Evolutionary conservation across 352 stramenopile genomes (phyloP).

Genomic region (Phytophthora fragariae): DNA sequence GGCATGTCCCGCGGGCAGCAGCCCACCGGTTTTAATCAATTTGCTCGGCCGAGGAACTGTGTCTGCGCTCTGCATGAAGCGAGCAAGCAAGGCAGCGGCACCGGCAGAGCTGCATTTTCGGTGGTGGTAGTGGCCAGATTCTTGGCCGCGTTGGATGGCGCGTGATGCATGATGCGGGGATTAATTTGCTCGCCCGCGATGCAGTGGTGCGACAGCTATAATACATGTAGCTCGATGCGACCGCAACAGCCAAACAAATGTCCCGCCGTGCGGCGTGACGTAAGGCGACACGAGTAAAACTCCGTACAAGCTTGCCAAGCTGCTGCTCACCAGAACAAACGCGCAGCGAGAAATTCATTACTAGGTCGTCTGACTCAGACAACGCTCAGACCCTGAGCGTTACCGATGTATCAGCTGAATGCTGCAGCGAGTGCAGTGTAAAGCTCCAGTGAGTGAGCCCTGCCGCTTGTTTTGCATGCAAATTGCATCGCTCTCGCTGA

Average conservation of each 20-base stretch:
- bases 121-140: constrained; percentile 1
- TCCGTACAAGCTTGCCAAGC: background rate
- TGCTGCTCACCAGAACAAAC: background rate
- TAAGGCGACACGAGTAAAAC: background rate
- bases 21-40: constrained; percentile 5
- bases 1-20: background rate
- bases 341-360: background rate
- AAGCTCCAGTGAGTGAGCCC: background rate
- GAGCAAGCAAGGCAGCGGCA: background rate
- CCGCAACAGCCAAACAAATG: background rate
- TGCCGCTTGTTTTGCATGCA: too few relatives aligned
- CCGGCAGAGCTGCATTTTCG: background rate
- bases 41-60: background rate
- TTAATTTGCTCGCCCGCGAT: background rate
- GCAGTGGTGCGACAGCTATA: background rate
- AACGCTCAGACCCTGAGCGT: background rate
- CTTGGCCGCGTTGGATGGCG: background rate
- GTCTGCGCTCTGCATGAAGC: background rate
- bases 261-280: background rate
- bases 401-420: background rate
- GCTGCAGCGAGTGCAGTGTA: background rate
- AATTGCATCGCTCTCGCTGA: too few relatives aligned
- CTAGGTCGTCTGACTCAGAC: too few relatives aligned
- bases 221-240: background rate
- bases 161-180: background rate